These are phyloP conservation scores for Pleurotus citrinopileatus DNA, from an alignment of 768 basidiomycete genomes.

Conservation along the genomic window DNA sequence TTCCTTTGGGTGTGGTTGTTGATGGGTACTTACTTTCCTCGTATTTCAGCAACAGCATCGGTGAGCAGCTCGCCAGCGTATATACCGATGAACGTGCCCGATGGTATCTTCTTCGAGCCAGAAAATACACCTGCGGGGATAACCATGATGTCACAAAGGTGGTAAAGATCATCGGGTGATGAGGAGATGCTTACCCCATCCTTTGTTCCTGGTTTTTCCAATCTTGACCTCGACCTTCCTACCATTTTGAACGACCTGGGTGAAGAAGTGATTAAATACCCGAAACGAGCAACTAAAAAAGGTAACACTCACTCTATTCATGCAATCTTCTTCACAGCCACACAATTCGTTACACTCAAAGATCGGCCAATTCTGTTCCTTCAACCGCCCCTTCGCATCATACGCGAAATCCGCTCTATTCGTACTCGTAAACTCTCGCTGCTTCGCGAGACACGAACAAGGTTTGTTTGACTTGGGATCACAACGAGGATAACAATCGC, in stretches of 20 bases:
- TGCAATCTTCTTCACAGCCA: constrained; percentile 76
- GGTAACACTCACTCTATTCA: constrained; percentile 62
- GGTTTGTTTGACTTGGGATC: constrained; percentile 69
- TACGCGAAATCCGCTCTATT: constrained; percentile 60
- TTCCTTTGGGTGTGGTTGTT: not conserved
- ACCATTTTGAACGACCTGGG: constrained; percentile 81
- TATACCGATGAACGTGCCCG: constrained; percentile 74
- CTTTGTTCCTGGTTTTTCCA: constrained; percentile 70
- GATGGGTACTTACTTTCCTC: constrained; percentile 56
- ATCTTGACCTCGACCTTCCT: constrained; percentile 62
- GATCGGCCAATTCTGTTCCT: constrained; percentile 53
- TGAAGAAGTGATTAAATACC: not conserved
- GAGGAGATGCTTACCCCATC: constrained; percentile 66
- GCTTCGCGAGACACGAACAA: constrained; percentile 67
- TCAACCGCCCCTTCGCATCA: constrained; percentile 56
- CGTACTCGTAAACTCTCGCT: constrained; percentile 38
- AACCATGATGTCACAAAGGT: not conserved
- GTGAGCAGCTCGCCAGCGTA: constrained; percentile 84
- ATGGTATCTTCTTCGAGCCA: constrained; percentile 57
- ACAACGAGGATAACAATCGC: constrained; percentile 74
- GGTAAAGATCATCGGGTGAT: too few relatives aligned
- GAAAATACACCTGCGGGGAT: constrained; percentile 63
- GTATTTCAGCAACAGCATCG: constrained; percentile 59
- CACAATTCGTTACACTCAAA: constrained; percentile 88
- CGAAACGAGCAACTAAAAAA: not conserved